Conservation (phyloP, 169 alveolate genomes). For the Eimeria brunetti region DNA sequence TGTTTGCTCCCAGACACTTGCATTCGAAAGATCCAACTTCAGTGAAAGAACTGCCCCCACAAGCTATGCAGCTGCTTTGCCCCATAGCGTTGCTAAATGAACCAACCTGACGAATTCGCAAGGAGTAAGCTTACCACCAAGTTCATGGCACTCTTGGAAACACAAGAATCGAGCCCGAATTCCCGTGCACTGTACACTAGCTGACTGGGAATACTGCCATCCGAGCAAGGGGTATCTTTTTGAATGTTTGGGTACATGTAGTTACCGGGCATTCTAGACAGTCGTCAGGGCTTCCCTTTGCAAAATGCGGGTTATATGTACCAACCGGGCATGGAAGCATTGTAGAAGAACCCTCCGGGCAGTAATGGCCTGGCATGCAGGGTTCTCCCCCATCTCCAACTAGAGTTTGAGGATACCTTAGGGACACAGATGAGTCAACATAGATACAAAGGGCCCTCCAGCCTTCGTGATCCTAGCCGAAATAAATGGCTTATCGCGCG, state of each 20-base stretch:
- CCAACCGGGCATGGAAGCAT: constrained; percentile 73
- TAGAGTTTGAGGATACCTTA: constrained; percentile 18
- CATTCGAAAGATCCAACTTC: constrained; percentile 46
- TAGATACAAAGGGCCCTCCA: not conserved
- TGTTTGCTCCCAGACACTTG: constrained; percentile 54
- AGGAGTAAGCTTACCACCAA: not conserved
- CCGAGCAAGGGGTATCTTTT: not conserved
- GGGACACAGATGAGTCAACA: not conserved
- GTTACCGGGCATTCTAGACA: constrained; percentile 54
- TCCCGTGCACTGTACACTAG: not conserved
- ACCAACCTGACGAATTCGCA: constrained; percentile 20
- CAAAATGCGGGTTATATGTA: constrained; percentile 60
- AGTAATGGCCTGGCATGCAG: constrained; percentile 69
- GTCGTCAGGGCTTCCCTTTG: not conserved
- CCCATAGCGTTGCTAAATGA: constrained; percentile 25
- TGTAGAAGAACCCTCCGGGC: constrained; percentile 66
- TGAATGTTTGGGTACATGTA: not conserved
- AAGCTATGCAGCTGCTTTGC: constrained; percentile 33
- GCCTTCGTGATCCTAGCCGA: not conserved
- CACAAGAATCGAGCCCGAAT: not conserved
- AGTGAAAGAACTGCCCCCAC: constrained; percentile 49
- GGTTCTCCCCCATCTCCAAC: constrained; percentile 15
- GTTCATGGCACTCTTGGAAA: not conserved
- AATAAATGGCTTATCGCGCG: not conserved
- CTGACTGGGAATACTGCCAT: not conserved